phyloP scores from a whole-genome alignment of 164 flowering plant genomes.

The Dillenia turbinata region DNA sequence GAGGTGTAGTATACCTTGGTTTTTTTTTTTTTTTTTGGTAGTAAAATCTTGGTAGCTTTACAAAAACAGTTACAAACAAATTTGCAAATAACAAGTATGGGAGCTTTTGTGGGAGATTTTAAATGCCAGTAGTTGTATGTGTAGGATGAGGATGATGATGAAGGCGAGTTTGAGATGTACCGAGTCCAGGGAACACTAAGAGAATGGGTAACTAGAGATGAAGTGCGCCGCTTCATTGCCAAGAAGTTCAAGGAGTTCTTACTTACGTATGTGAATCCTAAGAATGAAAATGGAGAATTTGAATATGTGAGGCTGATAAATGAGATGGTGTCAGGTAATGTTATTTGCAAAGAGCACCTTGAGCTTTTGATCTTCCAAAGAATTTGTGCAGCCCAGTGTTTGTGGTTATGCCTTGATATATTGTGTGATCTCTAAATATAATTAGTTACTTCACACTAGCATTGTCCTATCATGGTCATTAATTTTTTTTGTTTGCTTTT shows the following conservation, averaged over 20 bases:
- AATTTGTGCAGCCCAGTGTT: neutral
- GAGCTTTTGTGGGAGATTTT: neutral
- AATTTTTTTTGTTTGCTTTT: conserved; percentile 8
- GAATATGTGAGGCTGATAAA: conserved; percentile 80
- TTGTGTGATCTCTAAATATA: neutral
- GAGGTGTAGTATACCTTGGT: conserved; percentile 40
- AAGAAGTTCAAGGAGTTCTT: conserved; percentile 86
- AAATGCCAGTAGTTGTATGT: neutral
- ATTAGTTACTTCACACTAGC: neutral
- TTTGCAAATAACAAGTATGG: too few species aligned
- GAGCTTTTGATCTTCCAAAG: neutral
- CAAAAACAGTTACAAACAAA: neutral
- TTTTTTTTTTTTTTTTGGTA: neutral
- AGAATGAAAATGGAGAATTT: conserved; percentile 58
- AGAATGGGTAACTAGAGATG: conserved; percentile 99
- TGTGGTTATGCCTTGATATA: too few species aligned
- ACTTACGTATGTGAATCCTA: conserved; percentile 65
- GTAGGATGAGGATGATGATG: conserved; percentile 83
- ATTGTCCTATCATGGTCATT: neutral
- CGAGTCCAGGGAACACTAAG: conserved; percentile 91
- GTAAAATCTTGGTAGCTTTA: too few species aligned
- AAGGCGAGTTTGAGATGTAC: conserved; percentile 83
- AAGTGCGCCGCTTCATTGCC: conserved; percentile 88
- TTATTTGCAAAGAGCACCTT: neutral
- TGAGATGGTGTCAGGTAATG: conserved; percentile 89